Percentiles rank a stretch among this genome's conserved stretches.
Evolutionary conservation across 108 stramenopile species (phyloP).

Genomic region (Pseudonitzschia delicatissima): DNA sequence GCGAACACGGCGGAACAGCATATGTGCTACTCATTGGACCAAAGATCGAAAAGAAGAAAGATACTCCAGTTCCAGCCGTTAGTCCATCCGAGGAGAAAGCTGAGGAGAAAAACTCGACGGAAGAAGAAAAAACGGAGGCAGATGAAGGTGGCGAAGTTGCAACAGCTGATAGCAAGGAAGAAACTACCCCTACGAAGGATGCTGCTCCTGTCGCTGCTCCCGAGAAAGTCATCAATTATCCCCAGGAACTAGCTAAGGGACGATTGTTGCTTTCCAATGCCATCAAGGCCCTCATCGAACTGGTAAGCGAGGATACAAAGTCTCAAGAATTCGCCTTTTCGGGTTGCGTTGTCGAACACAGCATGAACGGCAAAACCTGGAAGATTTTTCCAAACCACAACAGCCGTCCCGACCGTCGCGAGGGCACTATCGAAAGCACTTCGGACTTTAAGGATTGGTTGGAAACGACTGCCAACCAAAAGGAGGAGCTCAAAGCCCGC

Average conservation of each 20-base stretch:
- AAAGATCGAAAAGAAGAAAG: slow-evolving; percentile 29
- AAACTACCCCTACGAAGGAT: not conserved
- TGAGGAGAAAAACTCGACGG: not conserved
- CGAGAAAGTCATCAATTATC: slow-evolving; percentile 25
- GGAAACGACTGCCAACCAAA: slow-evolving; percentile 20
- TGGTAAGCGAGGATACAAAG: slow-evolving; percentile 25
- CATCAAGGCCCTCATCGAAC: slow-evolving; percentile 20
- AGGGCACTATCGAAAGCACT: slow-evolving; percentile 41
- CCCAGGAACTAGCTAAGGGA: slow-evolving; percentile 37
- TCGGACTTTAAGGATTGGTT: slow-evolving; percentile 45
- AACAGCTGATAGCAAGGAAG: not conserved
- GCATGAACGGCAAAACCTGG: slow-evolving; percentile 47
- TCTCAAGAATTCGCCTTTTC: slow-evolving; percentile 19
- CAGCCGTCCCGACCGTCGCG: slow-evolving; percentile 41
- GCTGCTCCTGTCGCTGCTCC: not conserved
- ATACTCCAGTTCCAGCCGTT: slow-evolving; percentile 5
- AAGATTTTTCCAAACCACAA: slow-evolving; percentile 18
- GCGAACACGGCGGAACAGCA: slow-evolving; percentile 42
- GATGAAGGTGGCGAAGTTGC: not conserved
- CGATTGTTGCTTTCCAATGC: slow-evolving; percentile 32
- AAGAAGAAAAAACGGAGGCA: not conserved
- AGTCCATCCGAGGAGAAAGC: not conserved
- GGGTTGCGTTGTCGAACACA: slow-evolving; percentile 30
- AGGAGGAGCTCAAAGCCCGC: slow-evolving; percentile 44
- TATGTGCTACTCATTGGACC: slow-evolving; percentile 50